Evolutionary conservation across 495 filamentous ascomycete species (phyloP), one percentile per base, ranked within the genome.

Genomic region (Penicillium mononematosum): DNA sequence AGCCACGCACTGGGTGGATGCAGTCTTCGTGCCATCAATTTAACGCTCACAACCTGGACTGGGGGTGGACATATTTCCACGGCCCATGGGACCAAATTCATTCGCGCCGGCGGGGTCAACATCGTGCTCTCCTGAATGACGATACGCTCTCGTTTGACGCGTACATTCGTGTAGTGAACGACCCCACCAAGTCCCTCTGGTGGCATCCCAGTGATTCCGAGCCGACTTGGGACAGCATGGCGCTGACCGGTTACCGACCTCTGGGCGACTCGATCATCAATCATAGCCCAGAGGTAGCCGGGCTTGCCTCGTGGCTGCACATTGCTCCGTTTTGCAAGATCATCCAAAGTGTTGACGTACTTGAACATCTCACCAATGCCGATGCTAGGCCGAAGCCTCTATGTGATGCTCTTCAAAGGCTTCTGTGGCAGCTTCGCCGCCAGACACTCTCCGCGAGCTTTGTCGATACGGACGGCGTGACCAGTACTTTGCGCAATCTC

Each of bases 221-320:
- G 70, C 59, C 85, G 77, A 75, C 92, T 85, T 61, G 93, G 90
- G 63, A 98, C 82, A 69, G 90, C 60, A 76, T 81, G 81, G 72
- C 75, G 8, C 76, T 83, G 70, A 86, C 85, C 25, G 84, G 85
- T 20, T 78, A 86, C 36, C 80, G 79, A 51, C 75, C 80, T 5
- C 60, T 87, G 34, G 74, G 75, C 16, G 73, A 75, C 49, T 75
- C 75, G 4, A 68, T 74, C 39, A 69, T 79, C 52, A 74, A 79
- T 44, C 76, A 82, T 55, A 80, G 78, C 50, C 74, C 75, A 20
- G 75, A 79, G 59, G 74, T 81, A 11, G 78, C 81, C 12, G 80
- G 81, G 0, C 61, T 87, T 12, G 75, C 83, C 0, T 74, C 80
- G 4, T 85, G 83, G 79, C 65, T 87, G 51, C 79, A 86, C 50